Percentiles rank a stretch among this genome's conserved stretches.
These are phyloP conservation scores for Phanerochaete sordida DNA, from an alignment of 768 basidiomycete genomes.

Conservation along the genomic window DNA sequence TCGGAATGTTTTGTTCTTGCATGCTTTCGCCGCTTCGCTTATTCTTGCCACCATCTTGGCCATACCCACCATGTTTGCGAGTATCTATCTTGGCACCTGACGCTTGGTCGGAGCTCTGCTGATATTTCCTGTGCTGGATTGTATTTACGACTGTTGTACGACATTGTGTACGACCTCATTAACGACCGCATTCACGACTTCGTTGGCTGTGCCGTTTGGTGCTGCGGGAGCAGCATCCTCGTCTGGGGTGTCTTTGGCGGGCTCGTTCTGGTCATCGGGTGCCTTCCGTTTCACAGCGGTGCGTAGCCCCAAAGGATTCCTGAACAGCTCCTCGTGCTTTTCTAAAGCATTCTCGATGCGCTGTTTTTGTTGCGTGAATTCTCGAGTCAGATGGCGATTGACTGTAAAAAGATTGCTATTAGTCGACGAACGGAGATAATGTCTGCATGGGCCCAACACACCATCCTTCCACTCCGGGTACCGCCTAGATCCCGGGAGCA, in stretches of 20 bases:
- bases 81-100: neutral
- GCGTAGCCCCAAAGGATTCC: too few relatives aligned
- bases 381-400: too few relatives aligned
- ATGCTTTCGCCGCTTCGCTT: neutral
- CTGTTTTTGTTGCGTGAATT: too few relatives aligned
- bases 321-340: neutral
- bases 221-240: too few relatives aligned
- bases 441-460: too few relatives aligned
- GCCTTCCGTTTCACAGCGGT: too few relatives aligned
- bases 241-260: too few relatives aligned
- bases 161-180: neutral
- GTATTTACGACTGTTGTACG: neutral
- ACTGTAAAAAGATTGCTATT: too few relatives aligned
- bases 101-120: neutral
- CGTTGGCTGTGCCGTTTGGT: too few relatives aligned
- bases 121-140: neutral
- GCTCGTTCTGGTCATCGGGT: too few relatives aligned
- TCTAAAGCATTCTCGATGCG: too few relatives aligned
- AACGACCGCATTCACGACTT: neutral
- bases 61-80: neutral
- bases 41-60: neutral
- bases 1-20: neutral
- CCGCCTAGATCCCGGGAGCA: neutral
- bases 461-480: neutral
- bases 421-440: too few relatives aligned